Conservation (phyloP, 192 early-diverging fungal species). For the Jimgerdemannia flammicorona region DNA sequence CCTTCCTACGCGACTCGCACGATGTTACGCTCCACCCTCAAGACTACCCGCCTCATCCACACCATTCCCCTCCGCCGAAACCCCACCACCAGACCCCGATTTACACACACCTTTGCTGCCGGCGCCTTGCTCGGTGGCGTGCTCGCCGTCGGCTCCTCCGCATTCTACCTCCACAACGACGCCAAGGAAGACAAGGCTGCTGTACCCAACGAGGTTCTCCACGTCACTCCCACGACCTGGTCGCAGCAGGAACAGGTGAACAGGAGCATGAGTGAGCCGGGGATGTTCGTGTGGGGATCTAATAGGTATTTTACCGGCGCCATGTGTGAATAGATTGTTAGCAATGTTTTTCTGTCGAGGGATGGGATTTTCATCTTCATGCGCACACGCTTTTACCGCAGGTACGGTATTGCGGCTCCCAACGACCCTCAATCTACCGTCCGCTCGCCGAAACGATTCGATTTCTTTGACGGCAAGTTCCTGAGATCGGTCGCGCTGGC, state of each 20-base stretch:
- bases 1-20: no score
- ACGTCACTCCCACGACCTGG: conserved; percentile 10
- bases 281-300: conserved; percentile 11
- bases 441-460: background rate
- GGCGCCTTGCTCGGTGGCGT: background rate
- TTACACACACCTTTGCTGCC: background rate
- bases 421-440: background rate
- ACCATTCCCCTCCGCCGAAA: background rate
- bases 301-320: conserved; percentile 8
- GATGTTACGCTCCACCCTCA: background rate
- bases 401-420: background rate
- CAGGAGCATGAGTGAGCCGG: conserved; percentile 4
- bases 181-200: background rate
- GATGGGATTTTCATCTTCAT: background rate
- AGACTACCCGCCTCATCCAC: background rate
- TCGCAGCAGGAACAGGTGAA: conserved; percentile 18
- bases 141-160: background rate
- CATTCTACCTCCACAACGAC: background rate
- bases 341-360: background rate
- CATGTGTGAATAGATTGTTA: background rate
- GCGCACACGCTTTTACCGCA: background rate
- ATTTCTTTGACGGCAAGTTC: conserved; percentile 11
- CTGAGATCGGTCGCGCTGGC: conserved; percentile 11
- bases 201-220: conserved; percentile 5
- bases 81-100: background rate